These are phyloP conservation scores for Grifola frondosa DNA, from an alignment of 1,284 basidiomycete species.

Conservation along the genomic window DNA sequence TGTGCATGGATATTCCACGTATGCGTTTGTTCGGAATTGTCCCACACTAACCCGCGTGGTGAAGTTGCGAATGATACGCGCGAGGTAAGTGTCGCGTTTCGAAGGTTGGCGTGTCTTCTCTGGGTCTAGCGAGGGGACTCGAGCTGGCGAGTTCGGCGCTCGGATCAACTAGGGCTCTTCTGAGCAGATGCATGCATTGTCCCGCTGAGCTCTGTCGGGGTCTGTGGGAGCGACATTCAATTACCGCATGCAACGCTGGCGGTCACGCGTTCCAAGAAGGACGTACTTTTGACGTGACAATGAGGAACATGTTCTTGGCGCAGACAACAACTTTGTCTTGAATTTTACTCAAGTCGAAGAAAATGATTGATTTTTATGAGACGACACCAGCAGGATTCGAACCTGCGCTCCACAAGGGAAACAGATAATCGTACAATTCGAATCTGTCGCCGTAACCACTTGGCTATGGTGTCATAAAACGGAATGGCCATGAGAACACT, in stretches of 20 bases:
- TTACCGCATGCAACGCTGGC: neutral
- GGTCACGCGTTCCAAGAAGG: neutral
- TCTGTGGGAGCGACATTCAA: neutral
- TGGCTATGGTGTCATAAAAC: slow-evolving; percentile 24
- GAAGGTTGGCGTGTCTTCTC: too few relatives aligned
- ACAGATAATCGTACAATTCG: slow-evolving; percentile 26
- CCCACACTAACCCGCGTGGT: neutral
- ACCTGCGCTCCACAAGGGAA: slow-evolving; percentile 29
- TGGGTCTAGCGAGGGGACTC: too few relatives aligned
- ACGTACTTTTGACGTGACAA: neutral
- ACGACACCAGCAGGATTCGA: slow-evolving; percentile 32
- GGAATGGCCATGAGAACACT: too few relatives aligned
- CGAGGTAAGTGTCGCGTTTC: neutral
- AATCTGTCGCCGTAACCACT: slow-evolving; percentile 33
- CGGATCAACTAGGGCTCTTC: too few relatives aligned
- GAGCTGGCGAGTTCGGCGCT: too few relatives aligned
- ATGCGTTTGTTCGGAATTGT: neutral
- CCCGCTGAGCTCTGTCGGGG: too few relatives aligned
- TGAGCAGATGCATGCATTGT: too few relatives aligned
- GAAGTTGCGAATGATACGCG: neutral
- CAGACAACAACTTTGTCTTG: neutral
- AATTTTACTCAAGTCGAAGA: neutral
- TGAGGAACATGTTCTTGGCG: neutral
- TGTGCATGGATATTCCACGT: neutral
- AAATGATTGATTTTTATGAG: neutral